Conservation (phyloP, 2,329 filamentous ascomycete genomes). For the Fusarium sambucinum region DNA sequence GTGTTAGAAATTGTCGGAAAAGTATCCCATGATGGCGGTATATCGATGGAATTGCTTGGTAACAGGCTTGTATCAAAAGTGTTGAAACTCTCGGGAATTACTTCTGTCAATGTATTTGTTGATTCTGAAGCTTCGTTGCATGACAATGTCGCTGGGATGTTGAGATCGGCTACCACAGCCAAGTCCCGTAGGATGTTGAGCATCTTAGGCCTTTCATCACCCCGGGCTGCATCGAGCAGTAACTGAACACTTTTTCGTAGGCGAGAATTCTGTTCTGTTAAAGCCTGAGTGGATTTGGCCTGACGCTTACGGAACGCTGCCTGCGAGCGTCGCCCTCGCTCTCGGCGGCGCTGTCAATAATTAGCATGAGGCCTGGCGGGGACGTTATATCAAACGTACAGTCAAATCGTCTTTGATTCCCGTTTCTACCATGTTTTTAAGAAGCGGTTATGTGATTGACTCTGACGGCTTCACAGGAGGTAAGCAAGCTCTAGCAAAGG, state of each 20-base stretch:
- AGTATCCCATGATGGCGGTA: not conserved
- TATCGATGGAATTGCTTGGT: fast-evolving
- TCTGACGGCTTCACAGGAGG: not conserved
- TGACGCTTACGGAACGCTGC: conserved; percentile 22
- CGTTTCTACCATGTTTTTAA: not conserved
- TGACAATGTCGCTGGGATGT: not conserved
- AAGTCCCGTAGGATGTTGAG: not conserved
- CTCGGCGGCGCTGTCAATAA: conserved; percentile 1
- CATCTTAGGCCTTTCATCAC: not conserved
- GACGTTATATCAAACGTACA: not conserved
- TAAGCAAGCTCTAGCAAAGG: no score
- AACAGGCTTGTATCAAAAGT: fast-evolving
- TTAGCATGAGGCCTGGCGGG: not conserved
- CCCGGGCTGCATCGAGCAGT: not conserved
- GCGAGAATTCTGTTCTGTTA: not conserved
- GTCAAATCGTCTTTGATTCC: not conserved
- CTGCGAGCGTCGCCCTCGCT: conserved; percentile 17
- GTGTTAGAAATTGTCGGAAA: not conserved
- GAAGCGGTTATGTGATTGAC: not conserved
- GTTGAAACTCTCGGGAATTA: fast-evolving
- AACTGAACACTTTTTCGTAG: not conserved
- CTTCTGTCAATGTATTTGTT: fast-evolving
- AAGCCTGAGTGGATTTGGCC: not conserved
- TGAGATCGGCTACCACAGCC: not conserved
- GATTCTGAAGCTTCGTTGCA: fast-evolving